Evolutionary conservation across 441 rosid genomes (phyloP), one percentile per base, ranked within the genome.

Genomic region (Euphorbia celastroides): DNA sequence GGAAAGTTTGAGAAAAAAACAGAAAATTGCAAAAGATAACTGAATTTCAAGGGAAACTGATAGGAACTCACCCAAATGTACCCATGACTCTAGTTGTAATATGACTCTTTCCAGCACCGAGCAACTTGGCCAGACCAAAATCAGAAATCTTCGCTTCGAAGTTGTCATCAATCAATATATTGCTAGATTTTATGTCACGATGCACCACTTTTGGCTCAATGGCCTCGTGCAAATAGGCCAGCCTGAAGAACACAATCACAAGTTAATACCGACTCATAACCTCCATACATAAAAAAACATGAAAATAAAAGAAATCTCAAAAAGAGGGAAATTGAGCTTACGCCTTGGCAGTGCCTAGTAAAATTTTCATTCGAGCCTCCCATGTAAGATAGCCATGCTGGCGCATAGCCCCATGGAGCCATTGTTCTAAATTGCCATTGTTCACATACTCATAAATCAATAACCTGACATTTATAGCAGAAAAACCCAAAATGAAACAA

Each of bases 161-260:
- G 65, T 88, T 84, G 69, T 87, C 90, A 60, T 93, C 96, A 0
- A 93, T 82, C 80, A 93, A 80, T 67, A 93, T 86, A 77, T 93
- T 93, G 77, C 99, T 89, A 0, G 99, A 89, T 79, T 93, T 93
- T 64, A 93, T 91, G 82, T 93, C 99, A 57, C 97, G 86, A 62
- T 93, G 99, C 28, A 93, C 99, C 69, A 93, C 97, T 84, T 93
- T 93, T 52, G 99, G 99, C 75, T 93, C 99, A 34, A 93, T 89
- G 65, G 97, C 97, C 77, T 93, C 98, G 44, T 93, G 98, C 80
- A 93, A 79, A 75, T 93, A 93, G 17, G 97, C 89, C 62, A 93
- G 87, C 61, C 98, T 93, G 79, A 48, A 56, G 41, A 46, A 76
- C 30, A 67, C 38, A 63, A 16, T 31, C 62, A 68, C 65, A 57